Base-by-base conservation (phyloP, 495 filamentous ascomycete species). In the Melanomma pulvis-pyrius region DNA sequence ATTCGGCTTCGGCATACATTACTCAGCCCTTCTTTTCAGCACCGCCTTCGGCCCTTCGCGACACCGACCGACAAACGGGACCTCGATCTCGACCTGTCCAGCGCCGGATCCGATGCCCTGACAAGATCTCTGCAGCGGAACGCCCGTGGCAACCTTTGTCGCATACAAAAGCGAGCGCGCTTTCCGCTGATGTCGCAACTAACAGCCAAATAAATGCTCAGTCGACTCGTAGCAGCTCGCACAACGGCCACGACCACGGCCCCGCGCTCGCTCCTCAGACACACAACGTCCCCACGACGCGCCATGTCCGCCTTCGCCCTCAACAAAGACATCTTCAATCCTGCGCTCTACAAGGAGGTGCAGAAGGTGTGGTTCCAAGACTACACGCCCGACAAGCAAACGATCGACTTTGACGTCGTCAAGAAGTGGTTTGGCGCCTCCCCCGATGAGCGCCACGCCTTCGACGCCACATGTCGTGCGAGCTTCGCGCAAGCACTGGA, bases 241-340 rank as follows among this genome's bases (percentile, higher is more conserved):
- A 7, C 17, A 6, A 44, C 30, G 30, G 4, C 30, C 39, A 44
- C 30, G 30, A 5, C 30, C 30, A 12, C 30, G 30, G 30, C 25
- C 22, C 48, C 48, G 21, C 48, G 22, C 48, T 17, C 8, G 8
- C 19, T 50, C 22, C 25, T 50, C 15, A 50, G n/a, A 24, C 25
- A 24, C 19, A 8, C 53, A 22, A 41, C 11, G 2, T 5, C 24
- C 24, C 53, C 58, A 34, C 68, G 26, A 47, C 72, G 64, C 64
- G n/a, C 57, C 13, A 67, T 67, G 64, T 67, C 64, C 19, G 22
- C 75, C 19, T 66, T 73, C 41, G 63, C 58, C 52, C 70, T 77
- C 22, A 74, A 77, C 61, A 74, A 75, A 51, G 64, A 67, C 22
- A 69, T 76, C 62, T 78, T 76, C 69, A 75, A 74, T 25, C 61